Base-by-base conservation (phyloP, 169 alveolate species). In the Ichthyophthirius multifiliis region DNA sequence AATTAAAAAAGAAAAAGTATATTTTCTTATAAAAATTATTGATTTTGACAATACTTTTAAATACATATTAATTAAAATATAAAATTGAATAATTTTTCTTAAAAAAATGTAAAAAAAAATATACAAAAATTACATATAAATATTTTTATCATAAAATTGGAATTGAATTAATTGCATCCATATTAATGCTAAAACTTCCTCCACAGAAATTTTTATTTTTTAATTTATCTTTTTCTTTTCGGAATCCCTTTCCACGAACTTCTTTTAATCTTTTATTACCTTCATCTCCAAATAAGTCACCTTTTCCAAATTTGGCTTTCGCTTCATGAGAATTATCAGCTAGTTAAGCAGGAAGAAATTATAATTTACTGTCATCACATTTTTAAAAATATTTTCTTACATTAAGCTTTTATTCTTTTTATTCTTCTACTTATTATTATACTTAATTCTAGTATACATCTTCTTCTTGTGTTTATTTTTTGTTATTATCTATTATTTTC, bases 121-220 rank as follows among this genome's bases (percentile, higher is more conserved):
- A n/a, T n/a, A n/a, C n/a, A n/a, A n/a, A n/a, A n/a, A n/a, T n/a
- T n/a, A n/a, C n/a, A n/a, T n/a, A n/a, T n/a, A n/a, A 55, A 55
- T 1, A 27, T 18, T 27, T 1, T 27, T 3, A 10, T 55, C 71
- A 55, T 1, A 16, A 55, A 4, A 55, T 16, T 1, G 71, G 71
- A 62, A 76, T 62, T 20, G 76, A 48, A 43, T 76, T 76, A 55
- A 76, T 34, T 41, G 46, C 12, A 18, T 55, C 27, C 30, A 44
- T 35, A 44, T 76, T 76, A n/a, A 76, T 76, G 18, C 43, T 37
- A 63, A 18, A 34, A 27, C 74, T 76, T 31, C 45, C 63, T 12
- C 83, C 83, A 48, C 46, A 55, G 31, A 76, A 76, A 37, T 76
- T 37, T 44, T 73, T 76, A 76, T 76, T 76, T 43, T 76, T 76